Evolutionary conservation across 1,284 basidiomycete species (phyloP), one percentile per base, ranked within the genome.

Genomic region (Takashimella tepidaria): DNA sequence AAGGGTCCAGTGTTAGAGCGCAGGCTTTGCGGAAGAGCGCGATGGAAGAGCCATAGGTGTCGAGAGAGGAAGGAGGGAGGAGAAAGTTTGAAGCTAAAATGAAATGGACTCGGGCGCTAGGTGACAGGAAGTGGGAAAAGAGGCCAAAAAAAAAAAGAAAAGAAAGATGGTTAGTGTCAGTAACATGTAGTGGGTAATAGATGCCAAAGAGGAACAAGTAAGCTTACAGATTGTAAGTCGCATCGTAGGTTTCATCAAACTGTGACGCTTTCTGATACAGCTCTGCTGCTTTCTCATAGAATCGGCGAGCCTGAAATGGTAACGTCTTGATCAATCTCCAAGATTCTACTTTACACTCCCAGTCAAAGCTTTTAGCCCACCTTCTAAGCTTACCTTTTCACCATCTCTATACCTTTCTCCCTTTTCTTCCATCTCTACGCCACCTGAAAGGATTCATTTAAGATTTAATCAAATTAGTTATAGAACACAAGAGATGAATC

Each of bases 371-470:
- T n/a, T n/a, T n/a, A n/a, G n/a, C n/a, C n/a, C n/a, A 13, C n/a
- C 8, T 21, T 11, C 41, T 4, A 1, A 42, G 49, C 69, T 42
- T 48, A 70, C 71, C 63, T 74, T 74, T 50, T 76, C 74, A n/a
- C 75, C 74, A 57, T 69, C 67, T 8, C 65, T 50, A 54, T 74
- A 77, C 37, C 75, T 59, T 56, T 77, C 76, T 6, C 74, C 76
- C 62, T 75, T 74, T 61, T 77, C 76, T 55, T 77, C 76, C 54
- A 66, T 64, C 40, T 70, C 66, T 42, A 77, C 68, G n/a, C 69
- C 76, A 22, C 69, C 69, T 65, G 42, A n/a, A n/a, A n/a, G n/a
- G n/a, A n/a, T n/a, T n/a, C n/a, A n/a, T n/a, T n/a, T n/a, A n/a
- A n/a, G n/a, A n/a, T n/a, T n/a, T n/a, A 11, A 6, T 21, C 10